phyloP scores from a whole-genome alignment of 805 yeast species.

The Ogataea corticis region DNA sequence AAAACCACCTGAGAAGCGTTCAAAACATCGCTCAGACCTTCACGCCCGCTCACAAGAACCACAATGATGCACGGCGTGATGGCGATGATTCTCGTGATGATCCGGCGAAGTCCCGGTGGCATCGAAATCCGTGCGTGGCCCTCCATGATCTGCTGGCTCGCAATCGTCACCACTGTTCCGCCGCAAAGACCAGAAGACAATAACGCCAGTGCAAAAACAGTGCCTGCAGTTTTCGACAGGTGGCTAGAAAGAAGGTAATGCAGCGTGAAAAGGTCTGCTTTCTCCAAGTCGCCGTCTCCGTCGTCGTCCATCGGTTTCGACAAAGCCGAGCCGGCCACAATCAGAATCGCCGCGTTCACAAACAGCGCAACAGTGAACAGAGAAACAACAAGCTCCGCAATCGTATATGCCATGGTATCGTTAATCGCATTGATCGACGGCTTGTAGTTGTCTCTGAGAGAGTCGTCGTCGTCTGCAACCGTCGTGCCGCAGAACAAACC shows the following conservation, averaged over 20 bases:
- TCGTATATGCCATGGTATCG: slow-evolving; percentile 76
- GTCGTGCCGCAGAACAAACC: slow-evolving; percentile 37
- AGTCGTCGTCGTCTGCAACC: slow-evolving; percentile 22
- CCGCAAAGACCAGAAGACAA: slow-evolving; percentile 93
- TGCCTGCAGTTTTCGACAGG: slow-evolving; percentile 82
- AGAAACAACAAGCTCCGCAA: slow-evolving; percentile 79
- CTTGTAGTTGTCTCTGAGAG: slow-evolving; percentile 38
- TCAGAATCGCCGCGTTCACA: slow-evolving; percentile 85
- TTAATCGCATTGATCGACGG: slow-evolving; percentile 82
- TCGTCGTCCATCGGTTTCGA: slow-evolving; percentile 40
- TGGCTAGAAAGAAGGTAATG: slow-evolving; percentile 68
- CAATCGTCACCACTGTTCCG: slow-evolving; percentile 89
- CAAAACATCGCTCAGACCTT: slow-evolving; percentile 72
- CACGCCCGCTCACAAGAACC: slow-evolving; percentile 72
- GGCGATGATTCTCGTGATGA: slow-evolving; percentile 80
- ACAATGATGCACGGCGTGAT: slow-evolving; percentile 82
- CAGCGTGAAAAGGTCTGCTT: slow-evolving; percentile 81
- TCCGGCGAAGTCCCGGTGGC: slow-evolving; percentile 78
- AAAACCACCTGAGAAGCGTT: slow-evolving; percentile 84
- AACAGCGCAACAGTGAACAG: slow-evolving; percentile 87
- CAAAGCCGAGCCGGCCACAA: slow-evolving; percentile 89
- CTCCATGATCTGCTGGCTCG: slow-evolving; percentile 92
- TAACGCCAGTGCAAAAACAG: slow-evolving; percentile 85
- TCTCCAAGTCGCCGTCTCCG: slow-evolving; percentile 61
- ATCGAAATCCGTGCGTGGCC: slow-evolving; percentile 82